Evolutionary conservation across 306 rosid genomes (phyloP), one percentile per base, ranked within the genome.

Genomic region (Citrullus mucosospermus): DNA sequence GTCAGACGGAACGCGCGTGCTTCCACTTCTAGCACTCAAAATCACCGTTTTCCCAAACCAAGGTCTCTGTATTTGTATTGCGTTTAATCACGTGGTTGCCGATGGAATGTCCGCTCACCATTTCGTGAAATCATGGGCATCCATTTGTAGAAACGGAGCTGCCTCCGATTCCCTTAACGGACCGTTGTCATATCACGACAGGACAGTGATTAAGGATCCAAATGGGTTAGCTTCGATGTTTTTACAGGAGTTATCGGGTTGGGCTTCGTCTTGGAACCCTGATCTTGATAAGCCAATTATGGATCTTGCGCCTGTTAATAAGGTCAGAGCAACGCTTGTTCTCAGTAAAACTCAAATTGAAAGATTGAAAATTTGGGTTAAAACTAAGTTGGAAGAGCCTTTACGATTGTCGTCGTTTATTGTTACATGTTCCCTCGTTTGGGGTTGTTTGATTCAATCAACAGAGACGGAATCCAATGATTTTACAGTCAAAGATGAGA

Each of bases 91-190:
- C 67, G 69, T 81, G 32, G 85, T 36, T 9, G 82, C 83, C 8
- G 87, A 86, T 38, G 89, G 87, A 12, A n/a, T 54, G 32, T 41
- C 84, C 0, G 34, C 54, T 30, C 78, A 66, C 18, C 84, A 79
- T 18, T 86, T 86, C 81, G 48, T 80, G 22, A 86, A 80, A 75
- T 84, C 84, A 0, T 86, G 89, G 86, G 79, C 84, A 6, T 76
- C 54, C n/a, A 22, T 78, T 14, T 78, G 32, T 0, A 72, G 41
- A 38, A 16, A 32, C 12, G 48, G 9, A 32, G 36, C 36, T 32
- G 36, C 36, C 36, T 32, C 36, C 36, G 36, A 32, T 43, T 56
- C 10, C 9, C 3, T 76, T 20, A 62, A 81, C 5, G 56, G 15
- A 8, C 62, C 71, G 15, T 10, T 44, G 0, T 81, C 84, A 0